Percentiles rank a stretch among this genome's conserved stretches.
Conservation (phyloP, 2,329 filamentous ascomycete species). For the Verticillium dahliae region DNA sequence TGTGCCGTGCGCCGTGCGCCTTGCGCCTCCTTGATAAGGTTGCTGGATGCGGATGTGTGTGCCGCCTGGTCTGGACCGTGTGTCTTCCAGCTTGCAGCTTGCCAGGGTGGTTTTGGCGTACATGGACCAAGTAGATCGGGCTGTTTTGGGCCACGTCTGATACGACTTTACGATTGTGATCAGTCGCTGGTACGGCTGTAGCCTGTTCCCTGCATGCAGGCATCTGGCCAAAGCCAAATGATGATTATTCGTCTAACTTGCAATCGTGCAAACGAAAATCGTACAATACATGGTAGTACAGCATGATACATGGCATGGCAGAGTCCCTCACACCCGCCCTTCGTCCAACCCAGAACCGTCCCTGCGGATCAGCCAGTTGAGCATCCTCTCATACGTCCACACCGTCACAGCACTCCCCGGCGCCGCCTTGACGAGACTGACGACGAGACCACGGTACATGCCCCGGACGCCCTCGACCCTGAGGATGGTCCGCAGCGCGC, state of each 20-base stretch:
- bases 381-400: slow-evolving; percentile 82
- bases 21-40: too few species aligned
- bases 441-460: slow-evolving; percentile 79
- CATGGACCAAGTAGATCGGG: background rate
- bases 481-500: slow-evolving; percentile 63
- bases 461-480: slow-evolving; percentile 69
- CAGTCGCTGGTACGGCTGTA: background rate
- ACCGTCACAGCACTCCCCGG: slow-evolving; percentile 90
- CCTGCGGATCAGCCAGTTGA: slow-evolving; percentile 49
- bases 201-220: background rate
- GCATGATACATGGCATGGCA: background rate
- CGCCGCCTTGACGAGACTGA: slow-evolving; percentile 87
- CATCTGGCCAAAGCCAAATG: too few species aligned
- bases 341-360: slow-evolving; percentile 11
- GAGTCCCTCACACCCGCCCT: background rate
- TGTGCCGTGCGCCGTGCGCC: too few species aligned
- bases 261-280: background rate
- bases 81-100: too few species aligned
- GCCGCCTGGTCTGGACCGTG: background rate
- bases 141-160: background rate
- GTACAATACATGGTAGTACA: background rate
- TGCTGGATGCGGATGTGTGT: background rate
- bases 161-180: background rate
- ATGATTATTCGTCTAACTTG: background rate
- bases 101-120: too few species aligned